These are phyloP conservation scores for Salix suchowensis DNA, from an alignment of 345 rosid species.

Conservation along the genomic window DNA sequence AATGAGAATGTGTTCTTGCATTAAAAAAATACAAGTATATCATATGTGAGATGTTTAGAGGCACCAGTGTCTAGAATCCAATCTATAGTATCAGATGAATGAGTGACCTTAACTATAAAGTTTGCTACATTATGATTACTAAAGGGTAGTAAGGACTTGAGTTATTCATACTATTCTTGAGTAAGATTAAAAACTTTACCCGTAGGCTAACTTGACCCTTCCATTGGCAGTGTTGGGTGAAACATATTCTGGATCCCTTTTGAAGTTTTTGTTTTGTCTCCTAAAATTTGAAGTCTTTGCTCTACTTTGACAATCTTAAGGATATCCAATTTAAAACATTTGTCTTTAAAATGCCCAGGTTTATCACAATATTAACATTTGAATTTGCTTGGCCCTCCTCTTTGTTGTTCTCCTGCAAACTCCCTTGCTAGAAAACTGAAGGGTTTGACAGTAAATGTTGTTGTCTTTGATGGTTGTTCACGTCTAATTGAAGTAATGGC, in stretches of 20 bases:
- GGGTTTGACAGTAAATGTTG: not conserved
- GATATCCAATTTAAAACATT: not conserved
- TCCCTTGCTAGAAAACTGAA: not conserved
- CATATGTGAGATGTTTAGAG: not conserved
- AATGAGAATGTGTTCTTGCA: not conserved
- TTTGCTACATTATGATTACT: not conserved
- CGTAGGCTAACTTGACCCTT: not conserved
- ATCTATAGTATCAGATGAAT: not conserved
- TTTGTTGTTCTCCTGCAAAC: not conserved
- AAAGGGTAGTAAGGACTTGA: not conserved
- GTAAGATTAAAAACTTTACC: not conserved
- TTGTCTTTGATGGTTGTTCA: not conserved
- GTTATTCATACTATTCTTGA: not conserved
- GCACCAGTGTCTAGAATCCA: not conserved
- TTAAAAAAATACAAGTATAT: no score
- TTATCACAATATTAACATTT: not conserved
- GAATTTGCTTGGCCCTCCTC: no score
- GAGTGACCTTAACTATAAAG: not conserved
- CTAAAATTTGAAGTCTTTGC: no score
- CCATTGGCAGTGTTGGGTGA: not conserved
- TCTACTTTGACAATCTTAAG: not conserved
- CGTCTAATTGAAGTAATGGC: not conserved
- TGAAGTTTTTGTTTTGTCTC: no score
- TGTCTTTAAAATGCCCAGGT: not conserved
- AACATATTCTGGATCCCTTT: not conserved